These are phyloP conservation scores for Alternaria sp. DNA, from an alignment of 2,329 filamentous ascomycete genomes.

Conservation along the genomic window DNA sequence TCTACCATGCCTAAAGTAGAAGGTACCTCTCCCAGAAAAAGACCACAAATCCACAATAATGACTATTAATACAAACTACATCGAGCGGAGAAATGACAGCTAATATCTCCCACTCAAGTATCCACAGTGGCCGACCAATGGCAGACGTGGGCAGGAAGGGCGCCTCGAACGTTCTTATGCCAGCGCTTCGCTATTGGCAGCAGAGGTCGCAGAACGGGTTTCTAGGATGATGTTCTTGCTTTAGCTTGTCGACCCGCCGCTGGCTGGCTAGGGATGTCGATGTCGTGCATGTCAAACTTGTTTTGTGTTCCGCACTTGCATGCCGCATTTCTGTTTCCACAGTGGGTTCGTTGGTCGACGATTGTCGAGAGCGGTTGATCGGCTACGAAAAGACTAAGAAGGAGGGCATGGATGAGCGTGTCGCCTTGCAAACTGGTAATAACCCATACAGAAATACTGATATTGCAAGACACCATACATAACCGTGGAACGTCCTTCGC, in stretches of 20 bases:
- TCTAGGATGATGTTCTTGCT: background rate
- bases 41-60: background rate
- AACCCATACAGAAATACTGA: background rate
- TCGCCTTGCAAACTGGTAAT: background rate
- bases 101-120: slow-evolving; percentile 18
- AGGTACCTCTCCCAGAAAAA: background rate
- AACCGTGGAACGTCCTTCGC: background rate
- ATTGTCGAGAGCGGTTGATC: background rate
- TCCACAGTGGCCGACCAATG: background rate
- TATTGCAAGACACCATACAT: background rate
- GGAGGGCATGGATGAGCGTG: background rate
- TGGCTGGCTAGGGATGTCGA: background rate
- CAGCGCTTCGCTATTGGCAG: slow-evolving; percentile 7
- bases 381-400: background rate
- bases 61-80: background rate
- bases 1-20: slow-evolving; percentile 2
- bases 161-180: background rate
- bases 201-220: background rate
- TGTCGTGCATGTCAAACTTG: background rate
- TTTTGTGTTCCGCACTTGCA: background rate
- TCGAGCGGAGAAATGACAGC: slow-evolving; percentile 17
- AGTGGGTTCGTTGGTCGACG: background rate
- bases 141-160: background rate
- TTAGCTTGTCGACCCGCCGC: background rate
- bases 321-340: background rate